Conservation (phyloP, 2,329 filamentous ascomycete genomes). For the Neopestalotiopsis sp. region DNA sequence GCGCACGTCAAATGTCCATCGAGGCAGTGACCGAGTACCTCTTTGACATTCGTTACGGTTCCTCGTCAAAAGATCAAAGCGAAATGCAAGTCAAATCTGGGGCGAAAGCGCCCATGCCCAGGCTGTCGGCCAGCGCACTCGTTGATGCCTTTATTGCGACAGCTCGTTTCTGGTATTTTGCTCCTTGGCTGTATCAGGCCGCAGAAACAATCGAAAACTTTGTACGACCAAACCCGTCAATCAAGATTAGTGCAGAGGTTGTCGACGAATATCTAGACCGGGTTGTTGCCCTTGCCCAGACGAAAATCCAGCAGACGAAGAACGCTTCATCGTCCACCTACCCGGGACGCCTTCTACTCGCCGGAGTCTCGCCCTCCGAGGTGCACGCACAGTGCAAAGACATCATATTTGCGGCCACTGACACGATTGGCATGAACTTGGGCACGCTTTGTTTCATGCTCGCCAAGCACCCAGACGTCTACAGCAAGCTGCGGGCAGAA, state of each 20-base stretch:
- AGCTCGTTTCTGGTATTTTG: constrained; percentile 59
- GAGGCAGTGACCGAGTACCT: constrained; percentile 61
- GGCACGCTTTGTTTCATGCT: constrained; percentile 43
- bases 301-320: constrained; percentile 37
- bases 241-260: not conserved
- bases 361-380: constrained; percentile 48
- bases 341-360: constrained; percentile 51
- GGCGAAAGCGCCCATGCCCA: not conserved
- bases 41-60: constrained; percentile 53
- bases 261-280: not conserved
- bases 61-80: constrained; percentile 7
- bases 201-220: not conserved
- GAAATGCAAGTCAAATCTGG: not conserved
- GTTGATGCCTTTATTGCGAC: constrained; percentile 61
- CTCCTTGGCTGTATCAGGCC: not conserved
- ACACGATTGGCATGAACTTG: constrained; percentile 57
- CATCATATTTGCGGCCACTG: constrained; percentile 59
- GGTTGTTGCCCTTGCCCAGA: not conserved
- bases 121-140: constrained; percentile 39
- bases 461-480: not conserved
- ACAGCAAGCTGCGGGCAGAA: not conserved
- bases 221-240: not conserved
- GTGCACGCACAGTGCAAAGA: constrained; percentile 58
- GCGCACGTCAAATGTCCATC: constrained; percentile 54
- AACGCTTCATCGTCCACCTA: constrained; percentile 40